These are phyloP conservation scores for Monosporozyma unispora DNA, from an alignment of 805 yeast genomes.

Conservation along the genomic window DNA sequence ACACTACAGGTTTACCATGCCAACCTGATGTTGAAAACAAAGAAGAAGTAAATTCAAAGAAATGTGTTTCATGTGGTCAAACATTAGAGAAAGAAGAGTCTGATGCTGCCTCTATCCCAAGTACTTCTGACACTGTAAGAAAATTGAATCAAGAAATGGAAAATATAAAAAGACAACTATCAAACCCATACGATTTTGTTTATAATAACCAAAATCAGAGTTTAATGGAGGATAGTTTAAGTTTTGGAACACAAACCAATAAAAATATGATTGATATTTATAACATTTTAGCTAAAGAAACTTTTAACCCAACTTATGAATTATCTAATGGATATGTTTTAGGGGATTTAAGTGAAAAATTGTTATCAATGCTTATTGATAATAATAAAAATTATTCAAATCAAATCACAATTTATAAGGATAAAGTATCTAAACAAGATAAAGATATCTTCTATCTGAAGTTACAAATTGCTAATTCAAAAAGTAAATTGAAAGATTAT, in stretches of 20 bases:
- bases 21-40: too few species aligned
- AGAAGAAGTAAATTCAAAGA: too few species aligned
- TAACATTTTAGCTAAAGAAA: neutral
- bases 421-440: neutral
- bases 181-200: conserved; percentile 19
- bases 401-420: neutral
- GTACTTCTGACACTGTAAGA: neutral
- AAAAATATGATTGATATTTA: conserved; percentile 5
- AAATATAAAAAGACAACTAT: neutral
- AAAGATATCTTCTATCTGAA: neutral
- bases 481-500: neutral
- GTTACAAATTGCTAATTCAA: neutral
- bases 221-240: conserved; percentile 4
- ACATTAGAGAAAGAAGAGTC: neutral
- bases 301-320: neutral
- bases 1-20: neutral
- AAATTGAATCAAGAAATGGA: neutral
- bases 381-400: neutral
- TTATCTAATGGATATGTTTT: conserved; percentile 10
- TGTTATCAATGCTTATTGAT: neutral
- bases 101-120: neutral
- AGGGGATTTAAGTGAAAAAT: neutral
- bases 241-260: conserved; percentile 3
- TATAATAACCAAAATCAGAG: conserved; percentile 16
- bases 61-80: too few species aligned